Evolutionary conservation across 208 protist species (phyloP), one percentile per base, ranked within the genome.

Genomic region (Wallacemonas sp.): DNA sequence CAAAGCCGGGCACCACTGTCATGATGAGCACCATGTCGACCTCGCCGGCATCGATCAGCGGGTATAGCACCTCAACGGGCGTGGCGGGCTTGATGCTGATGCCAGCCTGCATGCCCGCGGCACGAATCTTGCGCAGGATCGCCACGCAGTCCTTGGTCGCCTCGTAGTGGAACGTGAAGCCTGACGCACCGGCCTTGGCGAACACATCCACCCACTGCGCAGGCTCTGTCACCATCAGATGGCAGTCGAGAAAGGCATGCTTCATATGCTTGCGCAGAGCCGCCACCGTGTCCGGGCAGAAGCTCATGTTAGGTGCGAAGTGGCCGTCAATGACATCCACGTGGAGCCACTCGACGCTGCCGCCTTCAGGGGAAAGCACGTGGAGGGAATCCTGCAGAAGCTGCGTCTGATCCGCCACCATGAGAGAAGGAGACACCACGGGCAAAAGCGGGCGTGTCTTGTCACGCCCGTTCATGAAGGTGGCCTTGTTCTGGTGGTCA

Each of bases 1-100:
- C 98, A 65, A 99, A 99, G 36, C 99, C 99, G 13, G 98, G 99
- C 75, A 99, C 97, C 17, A 99, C 98, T 3, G 98, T 99, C 98
- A 99, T 99, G 29, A 99, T 83, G 26, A 99, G 90, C 22, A 99
- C 85, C 84, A 99, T 97, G 78, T 99, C 97, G 9, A 99, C 76
- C 32, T 96, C 69, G 66, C 87, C 84, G 50, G 81, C 64, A 32
- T 88, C 76, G 27, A 94, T 61, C 27, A 96, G 86, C 52, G 59
- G 63, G 22, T 60, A 57, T 29, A 85, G 68, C 36, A 72, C 70
- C 4, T 58, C 68, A 1, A 94, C 76, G 27, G 82, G 81, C 2
- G 98, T 99, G 27, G 85, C 81, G 36, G 98, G 97, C 79, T 99
- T 99, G 19, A 99, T 70, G 26, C 96, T 87, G 19, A 99, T 77